These are phyloP conservation scores for Arthrinium phaeospermum DNA, from an alignment of 2,329 filamentous ascomycete genomes.

Conservation along the genomic window DNA sequence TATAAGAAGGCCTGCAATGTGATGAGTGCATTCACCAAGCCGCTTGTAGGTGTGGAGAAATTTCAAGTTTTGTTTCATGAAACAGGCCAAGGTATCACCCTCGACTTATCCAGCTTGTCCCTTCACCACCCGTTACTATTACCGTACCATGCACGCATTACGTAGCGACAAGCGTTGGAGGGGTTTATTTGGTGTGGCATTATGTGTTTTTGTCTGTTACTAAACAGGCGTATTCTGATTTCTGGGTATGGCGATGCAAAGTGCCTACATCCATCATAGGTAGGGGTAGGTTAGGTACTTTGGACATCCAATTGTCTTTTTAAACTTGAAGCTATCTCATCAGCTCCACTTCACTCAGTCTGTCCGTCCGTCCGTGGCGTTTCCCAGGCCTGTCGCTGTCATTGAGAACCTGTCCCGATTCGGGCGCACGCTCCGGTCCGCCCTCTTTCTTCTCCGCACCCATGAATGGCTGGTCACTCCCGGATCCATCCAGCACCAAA, in stretches of 20 bases:
- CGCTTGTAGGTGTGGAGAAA: conserved; percentile 6
- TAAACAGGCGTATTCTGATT: not conserved
- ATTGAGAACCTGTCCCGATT: not conserved
- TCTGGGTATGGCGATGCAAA: not conserved
- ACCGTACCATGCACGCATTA: not conserved
- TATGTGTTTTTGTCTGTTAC: conserved; percentile 2
- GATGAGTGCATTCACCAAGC: not conserved
- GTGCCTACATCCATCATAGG: not conserved
- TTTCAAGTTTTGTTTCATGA: conserved; percentile 16
- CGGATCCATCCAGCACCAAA: not conserved
- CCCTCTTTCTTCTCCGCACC: not conserved
- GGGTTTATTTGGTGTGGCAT: not conserved
- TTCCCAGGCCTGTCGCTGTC: not conserved
- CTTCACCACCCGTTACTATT: not conserved
- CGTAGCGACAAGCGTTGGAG: not conserved
- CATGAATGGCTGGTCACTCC: no score
- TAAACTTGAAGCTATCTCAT: not conserved
- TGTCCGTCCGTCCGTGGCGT: not conserved
- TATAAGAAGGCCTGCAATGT: no score
- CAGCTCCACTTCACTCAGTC: not conserved
- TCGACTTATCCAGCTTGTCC: not conserved
- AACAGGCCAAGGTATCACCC: conserved; percentile 11
- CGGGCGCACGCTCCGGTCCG: not conserved
- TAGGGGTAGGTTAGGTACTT: not conserved
- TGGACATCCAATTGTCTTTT: not conserved